Conservation (phyloP, 768 basidiomycete genomes). For the Pleurotus citrinopileatus region DNA sequence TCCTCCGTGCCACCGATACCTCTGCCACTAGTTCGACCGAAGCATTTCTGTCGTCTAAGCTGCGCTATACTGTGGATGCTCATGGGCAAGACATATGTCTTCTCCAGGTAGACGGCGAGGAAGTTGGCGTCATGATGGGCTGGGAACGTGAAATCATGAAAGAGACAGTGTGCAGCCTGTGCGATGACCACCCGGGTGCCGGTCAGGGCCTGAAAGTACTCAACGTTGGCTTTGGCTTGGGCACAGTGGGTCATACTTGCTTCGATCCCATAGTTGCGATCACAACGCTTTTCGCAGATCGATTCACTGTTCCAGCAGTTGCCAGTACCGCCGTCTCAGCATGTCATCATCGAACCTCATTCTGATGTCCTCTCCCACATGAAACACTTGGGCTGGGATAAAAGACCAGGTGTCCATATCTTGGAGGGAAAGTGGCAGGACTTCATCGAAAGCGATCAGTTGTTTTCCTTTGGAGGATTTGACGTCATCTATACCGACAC, state of each 20-base stretch:
- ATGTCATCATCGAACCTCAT: slow-evolving; percentile 94
- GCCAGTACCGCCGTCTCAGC: slow-evolving; percentile 55
- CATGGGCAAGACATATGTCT: slow-evolving; percentile 83
- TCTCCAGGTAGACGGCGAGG: slow-evolving; percentile 59
- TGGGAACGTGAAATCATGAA: slow-evolving; percentile 93
- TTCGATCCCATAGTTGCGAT: neutral
- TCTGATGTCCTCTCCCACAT: slow-evolving; percentile 87
- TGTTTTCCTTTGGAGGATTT: slow-evolving; percentile 71
- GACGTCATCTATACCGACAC: slow-evolving; percentile 92
- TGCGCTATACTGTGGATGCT: slow-evolving; percentile 68
- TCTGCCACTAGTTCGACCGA: slow-evolving; percentile 62
- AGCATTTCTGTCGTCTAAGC: slow-evolving; percentile 66
- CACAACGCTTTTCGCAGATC: slow-evolving; percentile 48
- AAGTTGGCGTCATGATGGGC: slow-evolving; percentile 99
- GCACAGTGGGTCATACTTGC: slow-evolving; percentile 60
- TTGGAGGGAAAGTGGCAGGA: slow-evolving; percentile 96
- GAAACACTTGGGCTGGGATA: slow-evolving; percentile 73
- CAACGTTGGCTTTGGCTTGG: slow-evolving; percentile 93
- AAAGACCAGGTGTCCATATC: slow-evolving; percentile 72
- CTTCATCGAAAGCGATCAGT: slow-evolving; percentile 55
- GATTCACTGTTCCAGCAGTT: slow-evolving; percentile 77
- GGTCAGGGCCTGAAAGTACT: slow-evolving; percentile 59
- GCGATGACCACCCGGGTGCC: slow-evolving; percentile 43
- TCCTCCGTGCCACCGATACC: slow-evolving; percentile 48
- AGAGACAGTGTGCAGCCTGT: slow-evolving; percentile 70